A percentile compares a stretch with the other conserved stretches of the same genome.
These are phyloP conservation scores for Colletotrichum sp. DNA, from an alignment of 2,329 filamentous ascomycete species.

Conservation along the genomic window DNA sequence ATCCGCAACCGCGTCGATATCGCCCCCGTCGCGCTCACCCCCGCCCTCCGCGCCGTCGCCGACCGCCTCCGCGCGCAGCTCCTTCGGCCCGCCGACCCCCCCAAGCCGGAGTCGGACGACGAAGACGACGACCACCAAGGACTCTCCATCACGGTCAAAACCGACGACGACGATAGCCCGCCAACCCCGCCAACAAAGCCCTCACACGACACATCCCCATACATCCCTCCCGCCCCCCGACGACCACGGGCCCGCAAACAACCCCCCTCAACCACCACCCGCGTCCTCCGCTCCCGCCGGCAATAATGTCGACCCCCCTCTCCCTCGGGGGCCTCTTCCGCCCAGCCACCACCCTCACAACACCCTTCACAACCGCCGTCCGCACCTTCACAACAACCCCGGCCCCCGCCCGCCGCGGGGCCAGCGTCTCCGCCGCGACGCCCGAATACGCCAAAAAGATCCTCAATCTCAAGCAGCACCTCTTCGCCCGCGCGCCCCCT, in stretches of 20 bases:
- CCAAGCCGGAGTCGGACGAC: background rate
- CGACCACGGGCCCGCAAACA: background rate
- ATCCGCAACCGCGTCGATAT: background rate
- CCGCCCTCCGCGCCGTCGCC: no score
- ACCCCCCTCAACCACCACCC: background rate
- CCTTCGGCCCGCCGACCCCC: no score
- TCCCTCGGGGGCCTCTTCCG: background rate
- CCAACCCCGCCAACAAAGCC: background rate
- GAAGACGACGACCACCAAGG: background rate
- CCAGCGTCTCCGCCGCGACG: slow-evolving; percentile 28
- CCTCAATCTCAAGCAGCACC: slow-evolving; percentile 49
- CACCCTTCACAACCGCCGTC: background rate
- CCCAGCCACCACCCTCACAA: background rate
- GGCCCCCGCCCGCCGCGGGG: slow-evolving; percentile 10
- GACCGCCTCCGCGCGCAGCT: background rate
- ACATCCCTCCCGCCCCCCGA: background rate
- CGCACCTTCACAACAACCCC: slow-evolving; percentile 20
- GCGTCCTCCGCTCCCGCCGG: background rate
- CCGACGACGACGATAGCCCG: background rate
- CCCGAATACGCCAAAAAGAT: slow-evolving; percentile 48
- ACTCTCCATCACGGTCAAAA: background rate
- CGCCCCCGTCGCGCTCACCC: background rate
- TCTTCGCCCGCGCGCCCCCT: slow-evolving; percentile 57
- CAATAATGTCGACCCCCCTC: background rate
- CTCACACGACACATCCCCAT: no score